Base-by-base conservation (phyloP, 2,329 filamentous ascomycete genomes). In the Simplicillium aogashimaense region DNA sequence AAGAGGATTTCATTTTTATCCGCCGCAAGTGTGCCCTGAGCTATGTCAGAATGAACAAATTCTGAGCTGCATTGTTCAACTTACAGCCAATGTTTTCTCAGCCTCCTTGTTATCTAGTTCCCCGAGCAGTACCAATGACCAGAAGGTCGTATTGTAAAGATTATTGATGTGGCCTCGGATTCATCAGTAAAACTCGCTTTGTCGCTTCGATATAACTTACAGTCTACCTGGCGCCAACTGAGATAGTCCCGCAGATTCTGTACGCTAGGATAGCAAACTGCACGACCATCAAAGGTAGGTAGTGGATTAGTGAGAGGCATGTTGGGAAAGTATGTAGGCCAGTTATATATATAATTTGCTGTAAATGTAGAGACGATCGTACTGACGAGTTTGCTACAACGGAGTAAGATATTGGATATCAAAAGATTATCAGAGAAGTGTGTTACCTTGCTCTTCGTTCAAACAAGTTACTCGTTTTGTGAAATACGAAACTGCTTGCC, bases 1-100 rank as follows among this genome's bases (percentile, higher is more conserved):
- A 92, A 98, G 12, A 98, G 66, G 15, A 98, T 94, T 66, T 98
- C 92, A 55, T 98, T 92, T 66, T 98, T 98, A 53, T 97, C 88
- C 3, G 78, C 71, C 3, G 89, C 77, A 2, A 94, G 63, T 0
- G 88, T 94, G 3, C 90, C 89, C 83, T 89, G 36, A 1, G 11
- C 10, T 36, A 29, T 25, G 49, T 59, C 42, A 58, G 46, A 38
- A 36, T 36, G 15, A 17, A 3, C 10, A 29, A 8, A 17, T 10
- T 6, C 16, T 29, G 20, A 25, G 5, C 6, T 6, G 5, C 6
- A 25, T 5, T 15, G n/a, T 12, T 11, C 10, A n/a, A 52, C 67
- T 49, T 57, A 85, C 84, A 51, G 85, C 81, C 35, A 98, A 72
- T 43, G 77, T 75, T 53, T 83, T 75, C 57, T 97, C 90, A 0